Base-by-base conservation (phyloP, 2,329 filamentous ascomycete species). In the Elsinoe ampelina region DNA sequence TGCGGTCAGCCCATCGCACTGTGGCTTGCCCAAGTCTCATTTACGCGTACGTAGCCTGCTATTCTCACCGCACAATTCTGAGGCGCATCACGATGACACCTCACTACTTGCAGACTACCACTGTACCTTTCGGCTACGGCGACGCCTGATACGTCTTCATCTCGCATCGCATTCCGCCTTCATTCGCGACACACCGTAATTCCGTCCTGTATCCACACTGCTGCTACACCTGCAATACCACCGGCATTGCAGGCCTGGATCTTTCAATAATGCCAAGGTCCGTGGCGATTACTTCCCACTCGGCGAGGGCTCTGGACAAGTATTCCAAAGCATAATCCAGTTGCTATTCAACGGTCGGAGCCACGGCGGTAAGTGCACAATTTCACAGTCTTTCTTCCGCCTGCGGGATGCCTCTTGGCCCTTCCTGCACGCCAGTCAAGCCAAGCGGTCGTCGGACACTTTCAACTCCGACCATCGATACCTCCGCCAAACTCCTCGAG, bases 91-190 rank as follows among this genome's bases (percentile, higher is more conserved):
- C 43, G 43, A 48, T 48, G 43, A 30, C 43, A 48, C 43, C 20
- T 26, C 26, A 12, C 43, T 30, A 30, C 26, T 30, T 30, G 7
- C 26, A 30, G 26, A 30, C 26, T 30, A 17, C 20, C 26, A 34
- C 12, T 12, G 43, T 22, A 30, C 43, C 20, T 34, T 30, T 48
- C 43, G 43, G 43, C 15, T 48, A 34, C 15, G 10, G 43, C 43
- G 43, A 48, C 43, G 26, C 43, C 30, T 50, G 45, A 50, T 50
- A 34, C 45, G 45, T 50, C 45, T n/a, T 50, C 45, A 50, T 50
- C 30, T 50, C 15, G 45, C 45, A 50, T 50, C 22, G 19, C 12
- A 50, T n/a, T 30, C 45, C 45, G 43, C 43, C 19, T 34, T 34
- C 43, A 48, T 48, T 35, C 34, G n/a, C 8, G 17, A 48, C 10